These are phyloP conservation scores for Neurospora sp. DNA, from an alignment of 495 filamentous ascomycete species.

Conservation along the genomic window DNA sequence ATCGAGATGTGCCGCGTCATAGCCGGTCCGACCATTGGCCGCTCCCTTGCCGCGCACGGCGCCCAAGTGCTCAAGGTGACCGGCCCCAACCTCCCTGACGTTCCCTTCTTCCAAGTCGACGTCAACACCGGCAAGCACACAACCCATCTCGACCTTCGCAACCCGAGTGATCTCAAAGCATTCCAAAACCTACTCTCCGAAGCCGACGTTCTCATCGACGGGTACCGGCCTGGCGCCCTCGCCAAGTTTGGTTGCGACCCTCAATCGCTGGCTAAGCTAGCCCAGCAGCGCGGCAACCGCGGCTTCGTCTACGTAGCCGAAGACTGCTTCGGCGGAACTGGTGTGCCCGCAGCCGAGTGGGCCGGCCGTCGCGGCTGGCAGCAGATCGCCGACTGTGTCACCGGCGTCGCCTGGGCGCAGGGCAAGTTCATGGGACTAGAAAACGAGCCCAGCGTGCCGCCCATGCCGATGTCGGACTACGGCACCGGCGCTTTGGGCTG, in stretches of 20 bases:
- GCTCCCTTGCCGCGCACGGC: constrained; percentile 57
- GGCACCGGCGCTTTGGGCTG: constrained; percentile 59
- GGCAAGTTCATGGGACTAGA: constrained; percentile 59
- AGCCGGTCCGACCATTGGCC: constrained; percentile 53
- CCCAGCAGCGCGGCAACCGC: constrained; percentile 36
- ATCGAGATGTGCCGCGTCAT: constrained; percentile 61
- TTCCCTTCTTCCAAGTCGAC: constrained; percentile 74
- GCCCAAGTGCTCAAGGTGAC: constrained; percentile 64
- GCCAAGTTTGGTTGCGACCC: constrained; percentile 54
- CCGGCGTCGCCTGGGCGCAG: constrained; percentile 63
- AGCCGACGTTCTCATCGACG: constrained; percentile 53
- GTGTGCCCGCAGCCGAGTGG: constrained; percentile 32
- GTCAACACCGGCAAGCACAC: constrained; percentile 61
- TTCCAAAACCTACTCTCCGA: constrained; percentile 51
- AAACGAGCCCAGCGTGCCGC: constrained; percentile 59
- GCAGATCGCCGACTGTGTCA: constrained; percentile 46
- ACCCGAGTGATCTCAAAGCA: constrained; percentile 34
- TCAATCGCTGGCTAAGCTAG: constrained; percentile 39
- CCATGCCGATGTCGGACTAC: constrained; percentile 76
- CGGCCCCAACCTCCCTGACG: constrained; percentile 55
- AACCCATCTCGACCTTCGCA: constrained; percentile 46
- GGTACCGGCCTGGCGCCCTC: constrained; percentile 59
- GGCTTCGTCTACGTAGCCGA: constrained; percentile 62
- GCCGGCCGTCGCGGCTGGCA: constrained; percentile 45
- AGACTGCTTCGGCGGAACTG: constrained; percentile 55